Evolutionary conservation across 2,329 filamentous ascomycete genomes (phyloP), one percentile per base, ranked within the genome.

Genomic region (Hypoxylon sp.): DNA sequence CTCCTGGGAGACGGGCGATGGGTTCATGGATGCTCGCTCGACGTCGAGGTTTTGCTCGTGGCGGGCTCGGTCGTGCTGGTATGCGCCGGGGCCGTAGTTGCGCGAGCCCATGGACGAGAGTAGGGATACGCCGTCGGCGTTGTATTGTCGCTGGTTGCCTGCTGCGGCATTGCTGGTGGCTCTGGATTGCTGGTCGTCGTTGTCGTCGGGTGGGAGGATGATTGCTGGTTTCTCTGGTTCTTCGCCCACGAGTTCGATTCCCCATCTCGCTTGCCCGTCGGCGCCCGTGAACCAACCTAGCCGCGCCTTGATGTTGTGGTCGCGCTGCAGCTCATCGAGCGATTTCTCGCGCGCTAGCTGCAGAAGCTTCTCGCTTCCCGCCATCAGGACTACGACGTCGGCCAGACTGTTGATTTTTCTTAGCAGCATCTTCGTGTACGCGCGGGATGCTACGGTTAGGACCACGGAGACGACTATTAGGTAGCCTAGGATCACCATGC

Each of bases 401-500:
- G 56, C 56, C 17, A 59, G 51, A 26, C 36, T 59, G 21, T 53
- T 27, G 15, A 47, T 38, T 3, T 29, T 23, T 12, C 29, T 31
- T 2, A 42, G 31, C 0, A 55, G 35, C 16, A 56, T 20, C n/a
- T 23, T 20, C 9, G 44, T 50, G 17, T 56, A 54, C 8, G 21
- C 7, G 9, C 56, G 23, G 2, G 53, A 50, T 1, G 26, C 46
- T 12, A 60, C 29, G 20, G 30, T 27, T 9, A 57, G 9, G 1
- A 32, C 20, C 5, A 38, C 42, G n/a, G 27, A 51, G 0, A 45
- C 29, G 15, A 50, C 7, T 5, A 57, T 46, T 11, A 60, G 57
- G 12, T 60, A 60, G 2, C 16, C 50, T 1, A 60, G 46, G 23
- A 57, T 54, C 5, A 44, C 2, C 26, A 60, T 41, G 29, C 52